These are phyloP conservation scores for Paraconiothyrium sp. DNA, from an alignment of 2,329 filamentous ascomycete genomes.

Conservation along the genomic window DNA sequence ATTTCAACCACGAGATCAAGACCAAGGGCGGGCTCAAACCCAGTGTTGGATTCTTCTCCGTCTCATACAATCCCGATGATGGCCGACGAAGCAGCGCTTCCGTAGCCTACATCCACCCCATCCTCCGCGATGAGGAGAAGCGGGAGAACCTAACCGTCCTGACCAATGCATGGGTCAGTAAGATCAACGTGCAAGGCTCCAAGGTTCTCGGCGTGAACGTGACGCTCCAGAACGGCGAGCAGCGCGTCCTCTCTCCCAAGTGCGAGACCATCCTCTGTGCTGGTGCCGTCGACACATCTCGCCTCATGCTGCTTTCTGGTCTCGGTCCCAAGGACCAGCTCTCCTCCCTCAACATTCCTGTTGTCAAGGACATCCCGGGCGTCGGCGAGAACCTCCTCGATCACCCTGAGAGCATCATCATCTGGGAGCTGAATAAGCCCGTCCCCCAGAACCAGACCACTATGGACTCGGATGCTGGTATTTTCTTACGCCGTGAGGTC, in stretches of 20 bases:
- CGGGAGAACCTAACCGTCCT: conserved; percentile 85
- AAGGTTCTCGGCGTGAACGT: conserved; percentile 79
- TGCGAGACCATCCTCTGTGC: conserved; percentile 82
- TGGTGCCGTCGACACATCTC: conserved; percentile 83
- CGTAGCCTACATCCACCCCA: conserved; percentile 92
- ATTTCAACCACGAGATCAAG: conserved; percentile 88
- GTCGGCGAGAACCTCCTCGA: conserved; percentile 72
- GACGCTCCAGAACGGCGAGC: conserved; percentile 68
- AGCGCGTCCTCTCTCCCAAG: conserved; percentile 67
- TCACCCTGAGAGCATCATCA: conserved; percentile 72
- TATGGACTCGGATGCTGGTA: conserved; percentile 89
- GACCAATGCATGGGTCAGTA: conserved; percentile 88
- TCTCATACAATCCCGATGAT: conserved; percentile 90
- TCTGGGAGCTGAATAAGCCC: conserved; percentile 82
- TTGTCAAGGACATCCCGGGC: conserved; percentile 68
- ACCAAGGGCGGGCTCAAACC: conserved; percentile 75
- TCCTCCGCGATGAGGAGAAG: conserved; percentile 82
- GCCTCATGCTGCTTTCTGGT: conserved; percentile 65
- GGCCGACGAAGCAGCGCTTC: conserved; percentile 85
- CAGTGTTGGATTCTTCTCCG: conserved; percentile 88
- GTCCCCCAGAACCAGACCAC: conserved; percentile 83
- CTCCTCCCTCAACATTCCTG: conserved; percentile 58
- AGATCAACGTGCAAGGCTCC: conserved; percentile 75
- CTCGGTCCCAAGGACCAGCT: conserved; percentile 61
- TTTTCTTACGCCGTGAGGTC: conserved; percentile 83